Base-by-base conservation (phyloP, 208 protist genomes). In the Trichomonas tenax region DNA sequence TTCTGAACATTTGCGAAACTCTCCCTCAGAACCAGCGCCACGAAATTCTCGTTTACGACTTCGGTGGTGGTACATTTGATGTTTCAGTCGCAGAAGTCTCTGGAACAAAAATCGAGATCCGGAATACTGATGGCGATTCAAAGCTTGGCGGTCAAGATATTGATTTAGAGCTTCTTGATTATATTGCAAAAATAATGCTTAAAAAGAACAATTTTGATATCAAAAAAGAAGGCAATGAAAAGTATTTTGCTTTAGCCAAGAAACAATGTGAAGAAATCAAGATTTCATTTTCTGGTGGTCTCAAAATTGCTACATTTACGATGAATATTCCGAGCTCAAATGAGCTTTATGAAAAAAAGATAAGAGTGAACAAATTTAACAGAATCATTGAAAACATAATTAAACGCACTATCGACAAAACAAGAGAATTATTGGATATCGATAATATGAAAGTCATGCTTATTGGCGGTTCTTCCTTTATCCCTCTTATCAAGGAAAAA, bases 51-150 rank as follows among this genome's bases (percentile, higher is more conserved):
- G 98, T 99, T 8, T 99, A 99, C 96, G 99, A 99, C 98, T 98
- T 99, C 44, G 93, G 93, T 82, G 40, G 93, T 46, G 93, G 93
- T 31, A 63, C 46, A 82, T 82, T 63, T n/a, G 93, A 99, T 98
- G 99, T 99, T 9, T 99, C 99, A 26, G 96, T 99, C 44, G 98
- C 99, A 84, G 98, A 98, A 63, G 99, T 99, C 96, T 98, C 99
- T 95, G 97, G 98, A 96, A 98, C 98, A 95, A 98, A 99, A 81
- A 99, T 99, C 96, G 98, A 99, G 96, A 98, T 98, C 48, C 46
- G 97, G 96, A 98, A 98, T 38, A 99, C 98, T 14, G 98, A 95
- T 96, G 99, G 99, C 96, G 98, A 99, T 97, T 99, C 98, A 51
- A 98, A 99, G 96, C 97, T 99, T 31, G 99, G 99, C 96, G 99